These are phyloP conservation scores for Beauveria sp. DNA, from an alignment of 2,329 filamentous ascomycete genomes.

Conservation along the genomic window DNA sequence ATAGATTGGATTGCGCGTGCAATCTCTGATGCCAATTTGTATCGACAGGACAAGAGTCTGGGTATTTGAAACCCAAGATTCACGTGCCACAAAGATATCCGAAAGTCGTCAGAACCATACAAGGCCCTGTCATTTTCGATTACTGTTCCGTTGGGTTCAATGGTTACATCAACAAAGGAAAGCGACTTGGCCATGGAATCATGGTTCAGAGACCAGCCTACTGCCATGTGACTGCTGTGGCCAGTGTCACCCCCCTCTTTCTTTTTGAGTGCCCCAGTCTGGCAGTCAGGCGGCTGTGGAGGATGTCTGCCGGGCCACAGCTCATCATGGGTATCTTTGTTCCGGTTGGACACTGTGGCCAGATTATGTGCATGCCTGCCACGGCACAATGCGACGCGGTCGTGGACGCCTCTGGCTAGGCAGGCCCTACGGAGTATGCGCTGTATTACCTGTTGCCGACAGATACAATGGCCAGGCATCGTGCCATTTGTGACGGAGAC, in stretches of 20 bases:
- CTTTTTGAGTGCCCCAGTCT: background rate
- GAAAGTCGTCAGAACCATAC: too few relatives aligned
- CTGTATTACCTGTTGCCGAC: background rate
- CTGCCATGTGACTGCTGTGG: constrained; percentile 7
- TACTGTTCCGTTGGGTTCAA: constrained; percentile 1
- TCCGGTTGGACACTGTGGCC: background rate
- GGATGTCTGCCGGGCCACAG: background rate
- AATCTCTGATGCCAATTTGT: constrained; percentile 5
- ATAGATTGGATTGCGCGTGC: constrained; percentile 7
- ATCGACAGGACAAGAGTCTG: background rate
- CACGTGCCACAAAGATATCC: background rate
- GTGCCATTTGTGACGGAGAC: background rate
- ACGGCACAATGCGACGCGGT: background rate
- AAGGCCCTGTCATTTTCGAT: background rate
- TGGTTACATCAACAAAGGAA: constrained; percentile 6
- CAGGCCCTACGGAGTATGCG: background rate
- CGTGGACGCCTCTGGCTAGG: background rate
- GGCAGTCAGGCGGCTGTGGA: background rate
- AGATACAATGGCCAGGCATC: background rate
- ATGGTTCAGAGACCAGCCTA: background rate
- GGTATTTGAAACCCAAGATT: background rate
- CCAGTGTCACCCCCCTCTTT: background rate
- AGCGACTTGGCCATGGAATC: background rate
- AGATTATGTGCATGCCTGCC: constrained; percentile 5
- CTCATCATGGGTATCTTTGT: constrained; percentile 5